Base-by-base conservation (phyloP, 371 early-diverging fungal genomes). In the Mortierella sp. region DNA sequence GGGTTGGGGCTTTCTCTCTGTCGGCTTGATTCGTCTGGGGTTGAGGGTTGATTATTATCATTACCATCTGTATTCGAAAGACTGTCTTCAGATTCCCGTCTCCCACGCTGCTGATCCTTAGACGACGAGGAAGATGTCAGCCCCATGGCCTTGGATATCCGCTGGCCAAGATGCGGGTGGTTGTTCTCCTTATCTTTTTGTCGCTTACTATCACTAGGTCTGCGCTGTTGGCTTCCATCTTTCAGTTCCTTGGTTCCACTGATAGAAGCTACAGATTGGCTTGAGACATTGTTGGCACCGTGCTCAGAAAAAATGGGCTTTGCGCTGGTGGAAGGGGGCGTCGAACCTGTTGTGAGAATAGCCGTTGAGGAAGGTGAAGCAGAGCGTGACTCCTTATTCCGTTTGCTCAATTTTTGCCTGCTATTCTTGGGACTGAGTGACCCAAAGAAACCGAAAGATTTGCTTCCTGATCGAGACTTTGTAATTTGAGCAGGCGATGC, bases 371-470 rank as follows among this genome's bases (percentile, higher is more conserved):
- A 20, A 22, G 62, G 63, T 8, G 70, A 62, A 8, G 45, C 18
- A n/a, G 35, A 52, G 11, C 28, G 32, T 22, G 59, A 5, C 26
- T 55, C 49, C 52, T 68, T 63, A 28, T 26, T 30, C 26, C 30
- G 55, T 43, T 58, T 70, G 47, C 8, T 64, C 22, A 62, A 16
- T 35, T 58, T 80, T 58, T 75, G 72, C 59, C 32, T 71, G 52
- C 66, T 72, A 51, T n/a, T 72, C 52, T 75, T 80, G 43, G 75
- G 70, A 28, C 72, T 72, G 20, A 80, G 66, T 22, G 76, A 64
- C 14, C 75, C 72, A 35, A 80, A 30, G 24, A 80, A 72, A 40
- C 68, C 62, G 51, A 71, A 51, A 30, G 68, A 32, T 45, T 70
- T 78, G 37, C 67, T 55, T 47, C 72, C 47, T 37, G 64, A 32